phyloP scores from a whole-genome alignment of 768 basidiomycete genomes.

The Postia placenta region DNA sequence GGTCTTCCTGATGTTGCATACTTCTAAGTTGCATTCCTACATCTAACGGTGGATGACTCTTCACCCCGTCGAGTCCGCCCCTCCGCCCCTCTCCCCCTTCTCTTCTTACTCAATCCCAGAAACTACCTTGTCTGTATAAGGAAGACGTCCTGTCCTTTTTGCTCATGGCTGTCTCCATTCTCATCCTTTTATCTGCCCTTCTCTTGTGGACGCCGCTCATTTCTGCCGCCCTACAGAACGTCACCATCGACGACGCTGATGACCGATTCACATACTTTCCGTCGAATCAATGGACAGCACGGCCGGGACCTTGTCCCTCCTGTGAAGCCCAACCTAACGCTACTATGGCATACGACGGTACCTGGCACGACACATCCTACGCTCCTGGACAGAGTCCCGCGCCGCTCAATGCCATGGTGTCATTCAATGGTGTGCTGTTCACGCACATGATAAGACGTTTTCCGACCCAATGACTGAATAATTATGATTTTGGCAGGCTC shows the following conservation, averaged over 20 bases:
- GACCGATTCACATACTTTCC: conserved; percentile 3
- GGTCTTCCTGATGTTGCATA: background rate
- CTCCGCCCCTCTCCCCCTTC: background rate
- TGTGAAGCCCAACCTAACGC: conserved; percentile 7
- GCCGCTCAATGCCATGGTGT: conserved; percentile 22
- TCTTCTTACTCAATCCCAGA: too few relatives aligned
- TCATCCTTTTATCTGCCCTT: background rate
- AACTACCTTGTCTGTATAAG: background rate
- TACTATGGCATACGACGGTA: conserved; percentile 2
- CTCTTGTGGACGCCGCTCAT: background rate
- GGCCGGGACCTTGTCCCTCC: conserved; percentile 5
- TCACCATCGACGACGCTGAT: conserved; percentile 4
- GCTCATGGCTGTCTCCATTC: background rate
- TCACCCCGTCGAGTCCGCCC: background rate
- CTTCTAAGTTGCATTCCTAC: background rate
- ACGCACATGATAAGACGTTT: background rate
- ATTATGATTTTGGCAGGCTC: conserved; percentile 26
- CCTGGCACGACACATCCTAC: conserved; percentile 12
- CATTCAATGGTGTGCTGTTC: conserved; percentile 32
- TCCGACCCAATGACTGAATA: background rate
- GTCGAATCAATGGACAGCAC: conserved; percentile 2
- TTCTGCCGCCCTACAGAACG: background rate
- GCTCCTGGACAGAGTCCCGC: conserved; percentile 12
- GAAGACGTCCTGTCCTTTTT: background rate
- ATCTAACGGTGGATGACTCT: background rate